phyloP scores from a whole-genome alignment of 768 basidiomycete genomes.

The Naganishia kalamii region DNA sequence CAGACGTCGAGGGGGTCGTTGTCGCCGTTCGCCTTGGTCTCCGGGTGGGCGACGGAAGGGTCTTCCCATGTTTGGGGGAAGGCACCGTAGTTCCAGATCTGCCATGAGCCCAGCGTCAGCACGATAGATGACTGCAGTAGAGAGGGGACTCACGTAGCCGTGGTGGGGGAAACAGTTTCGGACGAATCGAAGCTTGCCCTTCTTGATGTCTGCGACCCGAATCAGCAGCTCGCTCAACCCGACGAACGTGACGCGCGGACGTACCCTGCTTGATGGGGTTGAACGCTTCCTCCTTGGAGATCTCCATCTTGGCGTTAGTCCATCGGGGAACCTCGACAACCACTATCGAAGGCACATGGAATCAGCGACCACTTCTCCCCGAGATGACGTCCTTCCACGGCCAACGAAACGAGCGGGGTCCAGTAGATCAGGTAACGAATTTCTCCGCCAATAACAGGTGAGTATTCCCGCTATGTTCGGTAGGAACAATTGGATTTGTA shows the following conservation, averaged over 20 bases:
- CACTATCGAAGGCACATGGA: constrained; percentile 29
- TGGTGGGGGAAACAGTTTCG: constrained; percentile 99
- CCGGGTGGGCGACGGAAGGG: constrained; percentile 73
- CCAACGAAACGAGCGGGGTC: background rate
- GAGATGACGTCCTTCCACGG: background rate
- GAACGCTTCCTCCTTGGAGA: constrained; percentile 95
- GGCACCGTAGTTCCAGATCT: constrained; percentile 98
- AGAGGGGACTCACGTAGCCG: constrained; percentile 55
- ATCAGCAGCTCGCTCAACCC: background rate
- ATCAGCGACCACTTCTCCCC: background rate
- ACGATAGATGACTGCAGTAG: background rate
- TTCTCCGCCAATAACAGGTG: constrained; percentile 3
- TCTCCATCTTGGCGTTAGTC: constrained; percentile 99
- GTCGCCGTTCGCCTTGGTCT: constrained; percentile 98
- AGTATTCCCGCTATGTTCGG: constrained; percentile 13
- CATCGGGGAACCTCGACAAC: constrained; percentile 66
- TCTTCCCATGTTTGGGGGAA: constrained; percentile 99
- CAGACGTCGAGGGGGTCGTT: constrained; percentile 99
- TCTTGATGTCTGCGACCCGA: constrained; percentile 62
- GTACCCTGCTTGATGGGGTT: constrained; percentile 94
- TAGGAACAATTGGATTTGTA: constrained; percentile 18
- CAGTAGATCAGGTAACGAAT: constrained; percentile 11
- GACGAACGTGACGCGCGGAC: background rate
- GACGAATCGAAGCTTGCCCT: constrained; percentile 89
- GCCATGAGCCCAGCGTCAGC: constrained; percentile 27